Percentiles rank a stretch among this genome's conserved stretches.
Conservation (phyloP, 2,329 filamentous ascomycete species). For the Alternaria sp. region DNA sequence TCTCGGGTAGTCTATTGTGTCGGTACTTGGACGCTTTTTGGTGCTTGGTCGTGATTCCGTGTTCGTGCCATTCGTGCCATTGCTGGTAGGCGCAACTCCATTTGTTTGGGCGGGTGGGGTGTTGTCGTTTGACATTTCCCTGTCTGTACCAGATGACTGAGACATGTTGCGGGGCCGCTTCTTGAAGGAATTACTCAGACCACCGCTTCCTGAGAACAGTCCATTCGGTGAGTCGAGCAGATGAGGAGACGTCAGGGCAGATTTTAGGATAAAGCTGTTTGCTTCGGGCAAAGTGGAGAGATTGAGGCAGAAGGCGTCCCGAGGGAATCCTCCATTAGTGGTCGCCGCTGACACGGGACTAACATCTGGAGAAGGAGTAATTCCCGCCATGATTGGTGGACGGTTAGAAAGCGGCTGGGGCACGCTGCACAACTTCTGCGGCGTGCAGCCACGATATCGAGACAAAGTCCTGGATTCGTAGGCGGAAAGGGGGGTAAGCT, state of each 20-base stretch:
- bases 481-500: constrained; percentile 13
- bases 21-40: constrained; percentile 52
- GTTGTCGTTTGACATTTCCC: constrained; percentile 50
- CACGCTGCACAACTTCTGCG: constrained; percentile 41
- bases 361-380: constrained; percentile 54
- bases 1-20: constrained; percentile 55
- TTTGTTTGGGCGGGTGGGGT: constrained; percentile 40
- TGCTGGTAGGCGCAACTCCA: constrained; percentile 42
- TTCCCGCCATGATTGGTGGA: constrained; percentile 53
- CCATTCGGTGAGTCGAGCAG: constrained; percentile 51
- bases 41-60: constrained; percentile 39
- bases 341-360: constrained; percentile 55
- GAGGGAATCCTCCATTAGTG: constrained; percentile 50
- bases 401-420: constrained; percentile 35
- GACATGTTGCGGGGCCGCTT: constrained; percentile 55
- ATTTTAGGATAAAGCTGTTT: constrained; percentile 50
- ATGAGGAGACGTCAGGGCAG: constrained; percentile 50
- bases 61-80: constrained; percentile 35
- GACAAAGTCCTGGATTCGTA: constrained; percentile 16
- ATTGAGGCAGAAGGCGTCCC: constrained; percentile 53
- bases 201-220: constrained; percentile 39
- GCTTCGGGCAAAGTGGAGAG: constrained; percentile 51
- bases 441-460: constrained; percentile 41
- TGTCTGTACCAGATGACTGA: constrained; percentile 53
- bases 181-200: constrained; percentile 45